Conservation (phyloP, 495 filamentous ascomycete genomes). For the Podospora tetraspora region DNA sequence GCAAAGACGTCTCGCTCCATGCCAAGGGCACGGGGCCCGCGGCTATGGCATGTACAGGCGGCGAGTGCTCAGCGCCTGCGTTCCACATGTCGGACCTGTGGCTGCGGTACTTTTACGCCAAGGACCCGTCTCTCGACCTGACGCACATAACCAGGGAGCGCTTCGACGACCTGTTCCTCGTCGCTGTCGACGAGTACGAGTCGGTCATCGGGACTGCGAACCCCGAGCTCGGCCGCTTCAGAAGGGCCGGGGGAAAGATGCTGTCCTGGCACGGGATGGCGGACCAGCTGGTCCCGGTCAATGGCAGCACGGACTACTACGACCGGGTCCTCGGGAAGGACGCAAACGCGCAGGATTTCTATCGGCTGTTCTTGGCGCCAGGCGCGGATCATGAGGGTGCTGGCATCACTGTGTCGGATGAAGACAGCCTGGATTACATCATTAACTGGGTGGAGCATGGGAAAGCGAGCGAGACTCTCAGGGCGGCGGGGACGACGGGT, state of each 20-base stretch:
- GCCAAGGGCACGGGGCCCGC: not conserved
- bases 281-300: slow-evolving; percentile 26
- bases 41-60: not conserved
- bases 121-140: slow-evolving; percentile 10
- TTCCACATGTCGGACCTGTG: slow-evolving; percentile 2
- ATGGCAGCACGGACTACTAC: slow-evolving; percentile 27
- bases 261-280: slow-evolving; percentile 40
- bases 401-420: slow-evolving; percentile 15
- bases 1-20: not conserved
- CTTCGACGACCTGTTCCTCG: slow-evolving; percentile 4
- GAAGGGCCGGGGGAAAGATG: slow-evolving; percentile 34
- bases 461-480: no score
- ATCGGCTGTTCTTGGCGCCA: slow-evolving; percentile 34
- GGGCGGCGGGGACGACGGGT: no score
- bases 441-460: slow-evolving; percentile 7
- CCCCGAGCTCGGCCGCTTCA: slow-evolving; percentile 36
- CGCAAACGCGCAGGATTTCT: slow-evolving; percentile 26
- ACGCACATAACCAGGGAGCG: not conserved
- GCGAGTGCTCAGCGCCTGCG: not conserved
- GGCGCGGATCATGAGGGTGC: slow-evolving; percentile 27
- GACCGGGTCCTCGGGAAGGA: slow-evolving; percentile 16
- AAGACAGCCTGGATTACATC: not conserved
- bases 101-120: slow-evolving; percentile 20
- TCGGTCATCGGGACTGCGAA: slow-evolving; percentile 33
- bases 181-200: slow-evolving; percentile 24